phyloP scores from a whole-genome alignment of 2,329 filamentous ascomycete species.

The Trichophyton benhamiae region DNA sequence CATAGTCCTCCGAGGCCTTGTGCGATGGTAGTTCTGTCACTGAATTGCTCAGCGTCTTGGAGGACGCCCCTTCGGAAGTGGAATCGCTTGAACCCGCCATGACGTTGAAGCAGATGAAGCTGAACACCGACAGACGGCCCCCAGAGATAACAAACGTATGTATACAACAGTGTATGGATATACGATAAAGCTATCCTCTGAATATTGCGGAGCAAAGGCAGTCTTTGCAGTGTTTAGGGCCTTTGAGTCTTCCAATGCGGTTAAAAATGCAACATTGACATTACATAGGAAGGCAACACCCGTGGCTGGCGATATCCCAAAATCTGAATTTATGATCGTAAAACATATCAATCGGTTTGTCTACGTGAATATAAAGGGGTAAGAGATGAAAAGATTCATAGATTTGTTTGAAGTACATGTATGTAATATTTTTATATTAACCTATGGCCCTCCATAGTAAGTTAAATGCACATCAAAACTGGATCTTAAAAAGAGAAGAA shows the following conservation, averaged over 20 bases:
- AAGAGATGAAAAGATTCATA: no score
- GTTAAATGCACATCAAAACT: not conserved
- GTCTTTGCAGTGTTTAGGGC: not conserved
- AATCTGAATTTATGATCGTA: not conserved
- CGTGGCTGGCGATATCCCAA: not conserved
- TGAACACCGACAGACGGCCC: not conserved
- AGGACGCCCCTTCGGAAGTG: not conserved
- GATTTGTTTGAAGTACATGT: not conserved
- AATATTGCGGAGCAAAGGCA: not conserved
- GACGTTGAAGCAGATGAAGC: not conserved
- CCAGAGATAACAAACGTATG: not conserved
- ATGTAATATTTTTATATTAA: conserved; percentile 4
- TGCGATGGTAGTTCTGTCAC: not conserved
- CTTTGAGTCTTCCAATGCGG: not conserved
- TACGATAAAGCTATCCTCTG: not conserved
- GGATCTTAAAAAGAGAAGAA: not conserved
- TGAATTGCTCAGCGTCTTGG: not conserved
- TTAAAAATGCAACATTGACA: not conserved
- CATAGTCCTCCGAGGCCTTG: not conserved
- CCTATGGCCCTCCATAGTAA: conserved; percentile 3
- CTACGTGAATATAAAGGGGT: not conserved
- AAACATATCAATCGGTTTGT: not conserved
- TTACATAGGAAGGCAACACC: not conserved
- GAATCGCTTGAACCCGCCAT: not conserved
- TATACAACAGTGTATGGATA: not conserved